Evolutionary conservation across 441 rosid genomes (phyloP).

Genomic region (Arabidopsis hybrid): DNA sequence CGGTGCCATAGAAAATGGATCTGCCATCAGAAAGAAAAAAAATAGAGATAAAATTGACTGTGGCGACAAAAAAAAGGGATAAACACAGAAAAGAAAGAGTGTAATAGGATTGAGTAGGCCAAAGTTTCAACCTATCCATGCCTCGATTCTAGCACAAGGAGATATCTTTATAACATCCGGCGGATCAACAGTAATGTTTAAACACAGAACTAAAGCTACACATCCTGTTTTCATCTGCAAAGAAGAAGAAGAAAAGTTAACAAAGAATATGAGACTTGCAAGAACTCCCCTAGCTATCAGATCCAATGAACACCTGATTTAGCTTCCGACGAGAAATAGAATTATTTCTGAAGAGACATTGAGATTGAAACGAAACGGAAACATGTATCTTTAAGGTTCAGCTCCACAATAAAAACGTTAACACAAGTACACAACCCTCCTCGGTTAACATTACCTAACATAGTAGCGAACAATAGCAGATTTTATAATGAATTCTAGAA

Average conservation of each 20-base stretch:
- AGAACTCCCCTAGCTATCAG: conserved; percentile 20
- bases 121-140: conserved; percentile 84
- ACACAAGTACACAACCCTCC: background rate
- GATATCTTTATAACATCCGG: conserved; percentile 99
- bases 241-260: conserved; percentile 38
- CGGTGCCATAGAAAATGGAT: conserved; percentile 98
- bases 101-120: conserved; percentile 21
- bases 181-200: conserved; percentile 98
- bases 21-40: conserved; percentile 54
- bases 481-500: conserved; percentile 14
- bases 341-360: background rate
- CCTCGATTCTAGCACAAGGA: conserved; percentile 99
- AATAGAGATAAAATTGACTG: conserved; percentile 5
- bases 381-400: conserved; percentile 11
- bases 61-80: background rate
- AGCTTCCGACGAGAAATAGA: conserved; percentile 1
- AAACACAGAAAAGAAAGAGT: conserved; percentile 31
- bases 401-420: conserved; percentile 15
- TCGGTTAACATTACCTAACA: conserved; percentile 3
- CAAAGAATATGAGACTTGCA: conserved; percentile 18
- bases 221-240: conserved; percentile 99
- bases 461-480: conserved; percentile 19
- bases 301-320: conserved; percentile 19
- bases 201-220: conserved; percentile 96
- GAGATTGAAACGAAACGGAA: conserved; percentile 12